These are phyloP conservation scores for Hirschfeldia incana DNA, from an alignment of 345 rosid genomes.

Conservation along the genomic window DNA sequence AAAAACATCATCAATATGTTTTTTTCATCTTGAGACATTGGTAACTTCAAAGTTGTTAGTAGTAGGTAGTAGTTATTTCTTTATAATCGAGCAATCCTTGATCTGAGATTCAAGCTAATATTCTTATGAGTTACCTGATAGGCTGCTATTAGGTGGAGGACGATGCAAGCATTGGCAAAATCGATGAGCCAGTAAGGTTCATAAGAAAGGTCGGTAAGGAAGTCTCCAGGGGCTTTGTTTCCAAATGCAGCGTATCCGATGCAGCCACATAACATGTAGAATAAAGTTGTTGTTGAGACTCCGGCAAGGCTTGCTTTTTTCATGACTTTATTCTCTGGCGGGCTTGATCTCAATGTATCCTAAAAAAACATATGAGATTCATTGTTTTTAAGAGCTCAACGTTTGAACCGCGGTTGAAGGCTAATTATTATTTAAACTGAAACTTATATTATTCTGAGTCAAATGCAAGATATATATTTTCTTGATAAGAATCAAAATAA, in stretches of 20 bases:
- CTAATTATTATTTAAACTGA: not conserved
- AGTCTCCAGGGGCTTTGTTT: constrained; percentile 77
- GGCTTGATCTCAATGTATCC: constrained; percentile 68
- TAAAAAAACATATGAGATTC: not conserved
- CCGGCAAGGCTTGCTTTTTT: constrained; percentile 60
- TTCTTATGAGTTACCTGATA: constrained; percentile 58
- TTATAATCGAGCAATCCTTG: not conserved
- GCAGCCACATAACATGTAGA: constrained; percentile 79
- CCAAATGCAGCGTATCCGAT: constrained; percentile 89
- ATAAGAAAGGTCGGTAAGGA: constrained; percentile 85
- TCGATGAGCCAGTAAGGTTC: constrained; percentile 90
- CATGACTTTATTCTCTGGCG: constrained; percentile 70
- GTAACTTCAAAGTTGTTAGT: not conserved
- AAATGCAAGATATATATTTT: not conserved
- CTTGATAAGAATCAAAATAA: not conserved
- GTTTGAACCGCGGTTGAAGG: not conserved
- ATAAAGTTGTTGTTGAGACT: constrained; percentile 58
- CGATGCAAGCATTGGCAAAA: constrained; percentile 80
- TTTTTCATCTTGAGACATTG: not conserved
- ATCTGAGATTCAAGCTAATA: not conserved
- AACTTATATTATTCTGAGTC: not conserved
- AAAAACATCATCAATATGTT: not conserved
- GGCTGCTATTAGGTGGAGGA: constrained; percentile 76
- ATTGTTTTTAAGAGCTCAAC: not conserved
- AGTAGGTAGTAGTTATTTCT: not conserved